Percentiles rank a stretch among this genome's conserved stretches.
phyloP scores from a whole-genome alignment of 306 rosid genomes.

The Lotus japonicus region DNA sequence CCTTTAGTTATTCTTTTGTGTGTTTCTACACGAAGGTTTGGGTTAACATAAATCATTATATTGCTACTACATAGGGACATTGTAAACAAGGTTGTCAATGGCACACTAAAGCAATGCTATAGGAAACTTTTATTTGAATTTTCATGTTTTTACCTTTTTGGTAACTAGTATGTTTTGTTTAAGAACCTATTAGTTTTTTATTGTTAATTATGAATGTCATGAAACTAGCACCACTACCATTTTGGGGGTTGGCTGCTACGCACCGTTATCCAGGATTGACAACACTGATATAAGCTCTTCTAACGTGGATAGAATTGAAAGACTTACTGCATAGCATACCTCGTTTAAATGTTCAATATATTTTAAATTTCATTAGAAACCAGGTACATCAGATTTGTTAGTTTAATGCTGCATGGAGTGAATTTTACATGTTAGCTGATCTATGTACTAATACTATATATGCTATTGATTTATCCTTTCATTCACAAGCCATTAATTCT shows the following conservation, averaged over 20 bases:
- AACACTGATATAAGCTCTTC: not conserved
- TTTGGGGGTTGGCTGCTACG: no score
- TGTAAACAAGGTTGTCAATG: not conserved
- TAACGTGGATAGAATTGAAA: not conserved
- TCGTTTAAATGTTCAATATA: not conserved
- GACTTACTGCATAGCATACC: not conserved
- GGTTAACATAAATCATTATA: not conserved
- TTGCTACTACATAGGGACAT: conserved; percentile 2
- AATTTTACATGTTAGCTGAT: not conserved
- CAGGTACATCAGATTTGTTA: not conserved
- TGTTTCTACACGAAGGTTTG: not conserved
- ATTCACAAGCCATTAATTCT: conserved; percentile 7
- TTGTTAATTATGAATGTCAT: no score
- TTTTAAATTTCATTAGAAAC: conserved; percentile 8
- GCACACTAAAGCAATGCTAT: no score
- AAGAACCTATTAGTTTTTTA: no score
- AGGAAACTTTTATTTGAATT: no score
- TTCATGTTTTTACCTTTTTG: no score
- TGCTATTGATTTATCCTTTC: conserved; percentile 1
- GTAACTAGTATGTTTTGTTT: no score
- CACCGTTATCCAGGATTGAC: no score
- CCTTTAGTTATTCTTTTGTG: not conserved
- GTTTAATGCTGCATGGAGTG: conserved; percentile 6
- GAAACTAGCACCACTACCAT: no score
- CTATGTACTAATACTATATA: not conserved